A percentile compares a stretch with the other conserved stretches of the same genome.
Conservation (phyloP, 805 yeast genomes). For the baker's yeast (Saccharomyces cerevisiae) region DNA sequence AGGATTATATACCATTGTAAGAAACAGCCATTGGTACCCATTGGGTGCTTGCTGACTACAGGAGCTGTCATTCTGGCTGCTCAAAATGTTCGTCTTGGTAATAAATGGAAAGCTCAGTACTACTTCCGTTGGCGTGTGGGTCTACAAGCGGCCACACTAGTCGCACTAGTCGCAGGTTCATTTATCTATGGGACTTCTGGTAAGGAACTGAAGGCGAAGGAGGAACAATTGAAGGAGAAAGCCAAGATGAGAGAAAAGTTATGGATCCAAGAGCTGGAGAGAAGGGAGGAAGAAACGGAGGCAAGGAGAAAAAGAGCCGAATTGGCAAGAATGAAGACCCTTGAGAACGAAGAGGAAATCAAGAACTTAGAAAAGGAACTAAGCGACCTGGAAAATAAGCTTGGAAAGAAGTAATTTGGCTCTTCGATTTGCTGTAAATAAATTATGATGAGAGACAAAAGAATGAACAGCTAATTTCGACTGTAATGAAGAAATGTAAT, state of each 20-base stretch:
- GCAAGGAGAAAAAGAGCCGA: slow-evolving; percentile 63
- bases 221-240: slow-evolving; percentile 58
- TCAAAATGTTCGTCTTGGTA: slow-evolving; percentile 62
- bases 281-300: slow-evolving; percentile 70
- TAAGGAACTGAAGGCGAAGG: slow-evolving; percentile 43
- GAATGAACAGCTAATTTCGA: not conserved
- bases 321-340: slow-evolving; percentile 39
- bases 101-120: slow-evolving; percentile 65
- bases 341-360: slow-evolving; percentile 31
- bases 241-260: slow-evolving; percentile 76
- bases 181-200: slow-evolving; percentile 49
- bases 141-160: slow-evolving; percentile 74
- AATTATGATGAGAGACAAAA: not conserved
- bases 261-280: slow-evolving; percentile 86
- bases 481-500: no score
- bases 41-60: slow-evolving; percentile 71
- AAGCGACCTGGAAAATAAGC: slow-evolving; percentile 20
- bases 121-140: slow-evolving; percentile 89
- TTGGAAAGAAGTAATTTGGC: slow-evolving; percentile 5
- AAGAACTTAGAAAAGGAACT: slow-evolving; percentile 21
- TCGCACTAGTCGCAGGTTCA: slow-evolving; percentile 78
- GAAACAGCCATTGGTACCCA: slow-evolving; percentile 84
- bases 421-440: not conserved
- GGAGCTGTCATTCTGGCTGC: slow-evolving; percentile 79
- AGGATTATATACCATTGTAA: slow-evolving; percentile 56